Evolutionary conservation across 129 eudicot species (phyloP).

Genomic region (Pulicaria dysenterica): DNA sequence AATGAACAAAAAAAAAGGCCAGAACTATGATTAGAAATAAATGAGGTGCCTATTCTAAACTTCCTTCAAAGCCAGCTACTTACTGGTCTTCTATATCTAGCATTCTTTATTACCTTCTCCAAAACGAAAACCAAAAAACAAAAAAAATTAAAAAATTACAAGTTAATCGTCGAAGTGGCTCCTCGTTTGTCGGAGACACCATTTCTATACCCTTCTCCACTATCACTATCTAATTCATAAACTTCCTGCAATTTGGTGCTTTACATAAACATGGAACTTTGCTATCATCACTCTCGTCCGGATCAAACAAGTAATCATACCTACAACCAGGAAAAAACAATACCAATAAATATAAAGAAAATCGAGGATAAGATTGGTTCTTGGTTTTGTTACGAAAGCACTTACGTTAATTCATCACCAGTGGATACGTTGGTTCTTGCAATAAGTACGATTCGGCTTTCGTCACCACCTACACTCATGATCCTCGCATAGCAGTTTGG

Average conservation of each 20-base stretch:
- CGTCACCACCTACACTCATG: constrained; percentile 95
- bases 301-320: constrained; percentile 96
- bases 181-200: constrained; percentile 41
- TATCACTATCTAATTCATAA: constrained; percentile 73
- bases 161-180: constrained; percentile 34
- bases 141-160: constrained; percentile 12
- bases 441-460: constrained; percentile 94
- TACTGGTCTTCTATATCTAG: constrained; percentile 28
- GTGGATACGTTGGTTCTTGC: constrained; percentile 78
- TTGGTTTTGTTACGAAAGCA: background rate
- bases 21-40: constrained; percentile 23
- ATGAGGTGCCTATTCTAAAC: constrained; percentile 19
- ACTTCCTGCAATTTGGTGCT: constrained; percentile 80
- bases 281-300: constrained; percentile 89
- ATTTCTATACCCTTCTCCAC: constrained; percentile 40
- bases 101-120: constrained; percentile 21
- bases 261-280: constrained; percentile 91
- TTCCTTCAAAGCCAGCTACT: constrained; percentile 11
- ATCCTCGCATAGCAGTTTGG: constrained; percentile 99
- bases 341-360: background rate
- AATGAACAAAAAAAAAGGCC: constrained; percentile 1
- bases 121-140: constrained; percentile 16
- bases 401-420: constrained; percentile 94
- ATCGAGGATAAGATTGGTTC: background rate
- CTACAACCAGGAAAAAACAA: constrained; percentile 43